A percentile compares a stretch with the other conserved stretches of the same genome.
These are phyloP conservation scores for Metschnikowia kofuensis DNA, from an alignment of 805 yeast genomes.

Conservation along the genomic window DNA sequence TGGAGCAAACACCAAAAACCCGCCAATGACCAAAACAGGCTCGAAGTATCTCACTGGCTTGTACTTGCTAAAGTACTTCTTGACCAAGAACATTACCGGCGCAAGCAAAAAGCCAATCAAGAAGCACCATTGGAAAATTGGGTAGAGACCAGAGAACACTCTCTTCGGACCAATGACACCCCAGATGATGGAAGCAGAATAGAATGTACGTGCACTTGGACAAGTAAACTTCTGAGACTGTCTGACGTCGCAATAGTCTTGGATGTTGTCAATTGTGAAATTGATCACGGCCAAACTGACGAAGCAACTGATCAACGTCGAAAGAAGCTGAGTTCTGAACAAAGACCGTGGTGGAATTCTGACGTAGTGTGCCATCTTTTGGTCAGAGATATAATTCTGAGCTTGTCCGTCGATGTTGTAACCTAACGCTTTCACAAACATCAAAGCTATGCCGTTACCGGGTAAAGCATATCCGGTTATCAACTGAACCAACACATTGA, in stretches of 20 bases:
- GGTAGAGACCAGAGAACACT: conserved; percentile 13
- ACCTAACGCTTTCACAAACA: conserved; percentile 47
- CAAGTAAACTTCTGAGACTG: conserved; percentile 34
- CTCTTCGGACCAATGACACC: conserved; percentile 36
- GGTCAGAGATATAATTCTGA: conserved; percentile 44
- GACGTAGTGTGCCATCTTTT: conserved; percentile 45
- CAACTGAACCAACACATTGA: conserved; percentile 42
- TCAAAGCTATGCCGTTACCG: conserved; percentile 47
- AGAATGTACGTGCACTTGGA: conserved; percentile 40
- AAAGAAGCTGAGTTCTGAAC: conserved; percentile 42
- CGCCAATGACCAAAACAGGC: conserved; percentile 45
- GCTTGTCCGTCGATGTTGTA: conserved; percentile 49
- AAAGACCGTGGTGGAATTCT: conserved; percentile 38
- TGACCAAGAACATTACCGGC: conserved; percentile 34
- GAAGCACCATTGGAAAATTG: conserved; percentile 23
- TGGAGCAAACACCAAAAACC: conserved; percentile 67
- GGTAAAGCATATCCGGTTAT: conserved; percentile 43
- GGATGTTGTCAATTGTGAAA: conserved; percentile 39
- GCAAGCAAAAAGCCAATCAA: conserved; percentile 38
- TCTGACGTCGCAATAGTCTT: conserved; percentile 29
- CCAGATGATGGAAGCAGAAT: conserved; percentile 43
- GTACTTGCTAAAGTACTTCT: conserved; percentile 34
- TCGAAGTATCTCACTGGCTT: conserved; percentile 37
- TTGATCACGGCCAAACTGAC: conserved; percentile 39
- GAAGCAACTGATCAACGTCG: conserved; percentile 40